Evolutionary conservation across 805 yeast species (phyloP), one percentile per base, ranked within the genome.

Genomic region (Wickerhamomyces xylosicus): DNA sequence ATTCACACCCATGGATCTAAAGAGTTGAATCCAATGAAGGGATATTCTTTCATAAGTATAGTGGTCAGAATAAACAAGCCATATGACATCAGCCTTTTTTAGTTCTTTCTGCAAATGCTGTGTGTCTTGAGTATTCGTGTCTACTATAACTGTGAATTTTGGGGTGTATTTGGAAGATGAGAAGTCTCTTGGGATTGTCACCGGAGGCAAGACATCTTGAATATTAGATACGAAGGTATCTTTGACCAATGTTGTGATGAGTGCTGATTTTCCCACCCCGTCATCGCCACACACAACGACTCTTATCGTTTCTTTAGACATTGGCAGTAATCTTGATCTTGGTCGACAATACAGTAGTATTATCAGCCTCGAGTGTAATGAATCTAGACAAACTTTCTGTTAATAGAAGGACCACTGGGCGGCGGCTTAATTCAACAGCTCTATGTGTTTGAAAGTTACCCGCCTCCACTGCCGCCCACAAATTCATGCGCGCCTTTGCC

Each of bases 201-300:
- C 76, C 3, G 94, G 84, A 0, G 96, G 95, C 3, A 92, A 59
- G 1, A 84, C 80, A 39, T 79, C 76, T 49, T 83, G 92, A 19
- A 86, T 71, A 47, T 77, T 79, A 1, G 90, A 78, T 0, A 84
- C 80, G 55, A 77, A 87, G 19, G 77, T 72, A 49, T 85, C 95
- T 57, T 87, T 90, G 25, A 86, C 79, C 19, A 92, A 66, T 0
- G 95, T 69, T 0, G 92, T 78, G 18, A 90, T 76, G 36, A 92
- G 63, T 21, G 86, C 76, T 4, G 89, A 78, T 53, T 85, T 85
- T 1, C 95, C 95, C 3, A 85, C 95, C 19, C 67, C 83, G 44
- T 85, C 94, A 61, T 92, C 98, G 10, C 98, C 98, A 58, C 97
- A 87, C 0, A 92, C 79, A 1, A 86, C 95, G 1, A 92, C 80